Percentiles rank a stretch among this genome's conserved stretches.
Conservation (phyloP, 441 rosid genomes). For the Corymbia calophylla region DNA sequence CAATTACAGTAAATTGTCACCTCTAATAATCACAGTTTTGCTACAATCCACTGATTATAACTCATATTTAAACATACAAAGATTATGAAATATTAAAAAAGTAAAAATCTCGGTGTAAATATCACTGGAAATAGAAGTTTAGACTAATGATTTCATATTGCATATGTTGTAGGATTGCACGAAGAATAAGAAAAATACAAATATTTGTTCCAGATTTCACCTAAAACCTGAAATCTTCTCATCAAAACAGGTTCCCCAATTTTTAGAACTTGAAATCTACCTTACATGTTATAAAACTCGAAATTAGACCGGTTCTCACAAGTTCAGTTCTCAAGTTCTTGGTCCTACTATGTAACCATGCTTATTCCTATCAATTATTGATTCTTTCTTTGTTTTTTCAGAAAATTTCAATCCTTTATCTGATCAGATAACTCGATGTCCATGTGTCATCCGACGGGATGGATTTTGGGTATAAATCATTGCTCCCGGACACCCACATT, state of each 20-base stretch:
- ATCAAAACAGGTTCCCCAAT: background rate
- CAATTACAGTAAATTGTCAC: no score
- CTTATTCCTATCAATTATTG: background rate
- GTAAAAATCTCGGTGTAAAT: no score
- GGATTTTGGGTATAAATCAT: background rate
- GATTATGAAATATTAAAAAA: no score
- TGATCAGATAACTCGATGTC: background rate
- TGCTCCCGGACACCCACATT: background rate
- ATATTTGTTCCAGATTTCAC: fast-evolving
- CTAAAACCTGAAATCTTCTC: no score
- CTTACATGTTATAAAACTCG: background rate
- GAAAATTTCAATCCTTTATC: background rate
- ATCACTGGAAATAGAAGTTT: no score
- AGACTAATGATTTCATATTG: no score
- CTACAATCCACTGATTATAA: fast-evolving
- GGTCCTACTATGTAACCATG: background rate
- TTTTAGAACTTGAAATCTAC: background rate
- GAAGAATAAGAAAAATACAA: no score
- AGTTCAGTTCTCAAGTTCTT: background rate
- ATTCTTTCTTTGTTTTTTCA: no score
- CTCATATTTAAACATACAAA: no score
- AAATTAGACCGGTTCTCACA: background rate
- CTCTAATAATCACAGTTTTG: no score
- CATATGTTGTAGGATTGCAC: fast-evolving
- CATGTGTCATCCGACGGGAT: background rate